Conservation (phyloP, 345 rosid genomes). For the Boechera divaricarpa region DNA sequence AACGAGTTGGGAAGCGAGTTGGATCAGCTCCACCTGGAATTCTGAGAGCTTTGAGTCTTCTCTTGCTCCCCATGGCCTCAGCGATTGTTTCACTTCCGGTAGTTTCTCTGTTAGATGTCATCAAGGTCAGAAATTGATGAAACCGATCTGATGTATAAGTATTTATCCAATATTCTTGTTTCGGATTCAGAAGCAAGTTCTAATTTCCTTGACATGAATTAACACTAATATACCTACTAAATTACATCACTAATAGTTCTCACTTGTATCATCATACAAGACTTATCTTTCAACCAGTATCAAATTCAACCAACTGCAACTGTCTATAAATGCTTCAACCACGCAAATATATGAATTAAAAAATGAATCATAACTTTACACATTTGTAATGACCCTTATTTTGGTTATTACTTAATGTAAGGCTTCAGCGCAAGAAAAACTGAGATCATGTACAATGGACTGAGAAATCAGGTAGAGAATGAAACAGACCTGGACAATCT, state of each 20-base stretch:
- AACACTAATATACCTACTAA: background rate
- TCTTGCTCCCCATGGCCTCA: conserved; percentile 80
- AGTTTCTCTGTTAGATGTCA: conserved; percentile 62
- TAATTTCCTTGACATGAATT: background rate
- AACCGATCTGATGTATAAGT: background rate
- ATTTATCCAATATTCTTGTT: background rate
- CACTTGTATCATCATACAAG: background rate
- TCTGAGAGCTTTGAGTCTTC: conserved; percentile 82
- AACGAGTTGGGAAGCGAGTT: conserved; percentile 93
- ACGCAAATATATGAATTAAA: background rate
- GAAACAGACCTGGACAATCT: conserved; percentile 90
- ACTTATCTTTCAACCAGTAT: background rate
- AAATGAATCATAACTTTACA: background rate
- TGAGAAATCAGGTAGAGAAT: conserved; percentile 12
- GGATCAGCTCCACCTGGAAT: conserved; percentile 93
- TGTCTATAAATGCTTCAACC: conserved; percentile 1
- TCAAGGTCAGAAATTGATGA: conserved; percentile 5
- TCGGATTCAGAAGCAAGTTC: background rate
- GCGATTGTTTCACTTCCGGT: conserved; percentile 59
- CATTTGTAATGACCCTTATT: background rate
- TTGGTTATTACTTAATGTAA: background rate
- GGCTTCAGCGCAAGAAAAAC: background rate
- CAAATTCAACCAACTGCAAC: background rate
- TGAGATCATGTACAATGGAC: background rate
- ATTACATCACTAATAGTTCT: background rate